phyloP scores from a whole-genome alignment of 2,329 filamentous ascomycete species.

The Annulohypoxylon truncatum region DNA sequence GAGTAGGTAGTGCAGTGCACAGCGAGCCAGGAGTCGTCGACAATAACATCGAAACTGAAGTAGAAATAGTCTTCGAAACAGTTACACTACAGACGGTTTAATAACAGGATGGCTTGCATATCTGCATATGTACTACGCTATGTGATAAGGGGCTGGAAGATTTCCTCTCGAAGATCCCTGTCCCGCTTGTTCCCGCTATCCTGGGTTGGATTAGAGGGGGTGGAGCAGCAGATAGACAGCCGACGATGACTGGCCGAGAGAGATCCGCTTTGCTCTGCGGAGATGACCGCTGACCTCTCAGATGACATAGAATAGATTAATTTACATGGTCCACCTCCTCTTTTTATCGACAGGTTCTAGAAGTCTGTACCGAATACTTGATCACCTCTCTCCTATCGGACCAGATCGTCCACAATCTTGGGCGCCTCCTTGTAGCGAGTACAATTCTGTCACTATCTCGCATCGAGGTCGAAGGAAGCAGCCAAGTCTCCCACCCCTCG shows the following conservation, averaged over 20 bases:
- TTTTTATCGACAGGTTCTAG: not conserved
- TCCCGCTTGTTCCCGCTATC: conserved; percentile 2
- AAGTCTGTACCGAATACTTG: conserved; percentile 18
- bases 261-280: not conserved
- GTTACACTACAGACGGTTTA: not conserved
- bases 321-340: conserved; percentile 2
- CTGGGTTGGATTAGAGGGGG: not conserved
- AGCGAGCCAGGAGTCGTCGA: no score
- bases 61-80: not conserved
- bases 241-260: not conserved
- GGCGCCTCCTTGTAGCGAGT: conserved; percentile 12
- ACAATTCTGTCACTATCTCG: conserved; percentile 17
- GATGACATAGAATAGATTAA: conserved; percentile 7
- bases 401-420: conserved; percentile 4
- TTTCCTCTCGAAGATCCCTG: conserved; percentile 14
- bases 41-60: no score
- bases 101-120: not conserved
- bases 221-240: not conserved
- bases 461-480: conserved; percentile 17
- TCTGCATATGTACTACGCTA: no score
- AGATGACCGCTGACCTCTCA: conserved; percentile 2
- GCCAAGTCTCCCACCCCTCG: conserved; percentile 18
- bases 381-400: not conserved
- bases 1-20: no score
- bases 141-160: not conserved